Evolutionary conservation across 208 protist genomes (phyloP), one percentile per base, ranked within the genome.

Genomic region (Acanthamoeba healyi): DNA sequence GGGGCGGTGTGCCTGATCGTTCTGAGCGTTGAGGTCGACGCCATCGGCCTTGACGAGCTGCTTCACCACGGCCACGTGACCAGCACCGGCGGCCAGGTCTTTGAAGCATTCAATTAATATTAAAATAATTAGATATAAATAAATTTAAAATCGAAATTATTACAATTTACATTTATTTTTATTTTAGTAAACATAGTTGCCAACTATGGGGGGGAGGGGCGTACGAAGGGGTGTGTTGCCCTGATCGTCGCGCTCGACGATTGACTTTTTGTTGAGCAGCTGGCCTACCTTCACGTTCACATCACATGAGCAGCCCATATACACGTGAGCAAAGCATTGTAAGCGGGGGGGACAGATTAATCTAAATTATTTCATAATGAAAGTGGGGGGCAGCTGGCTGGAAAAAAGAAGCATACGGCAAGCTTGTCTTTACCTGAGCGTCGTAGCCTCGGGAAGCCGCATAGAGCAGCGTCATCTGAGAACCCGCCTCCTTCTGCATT

Each of bases 221-320:
- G 54, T 44, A 90, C 82, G 82, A 70, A 90, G 82, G 24, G 82
- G 82, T 1, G 82, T 90, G 82, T 90, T 90, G 44, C 56, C 82
- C 54, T 70, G 46, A 22, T 90, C 82, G 40, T 90, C 82, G 0
- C 82, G 46, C 34, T 90, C 82, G 17, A 32, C 56, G 17, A 90
- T 34, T 12, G 82, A 90, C 22, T 61, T 90, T 26, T 15, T 26
- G 54, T 70, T 90, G 82, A 90, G 44, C 19, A 90, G 82, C 38
- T 90, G 46, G 1, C 56, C 56, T 1, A 70, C 82, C 82, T 90
- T 5, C 1, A 24, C 32, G 58, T 65, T 65, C 12, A 4, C 4
- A 49, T 12, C 44, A 22, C 49, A n/a, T n/a, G n/a, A n/a, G n/a
- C n/a, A n/a, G n/a, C n/a, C n/a, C n/a, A n/a, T n/a, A n/a, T n/a